Conservation (phyloP, 768 basidiomycete genomes). For the Lepiota venenata region DNA sequence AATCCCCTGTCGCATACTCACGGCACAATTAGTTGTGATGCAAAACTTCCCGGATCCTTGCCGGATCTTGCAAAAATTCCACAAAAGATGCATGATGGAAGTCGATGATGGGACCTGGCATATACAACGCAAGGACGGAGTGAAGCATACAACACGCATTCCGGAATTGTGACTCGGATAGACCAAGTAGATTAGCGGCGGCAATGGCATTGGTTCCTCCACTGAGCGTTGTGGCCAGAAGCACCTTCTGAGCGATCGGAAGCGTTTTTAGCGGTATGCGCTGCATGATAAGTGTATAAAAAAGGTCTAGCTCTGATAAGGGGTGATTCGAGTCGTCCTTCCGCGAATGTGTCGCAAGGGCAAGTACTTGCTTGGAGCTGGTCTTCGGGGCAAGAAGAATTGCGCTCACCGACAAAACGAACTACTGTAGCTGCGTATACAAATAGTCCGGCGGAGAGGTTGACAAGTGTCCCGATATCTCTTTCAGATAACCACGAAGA, state of each 20-base stretch:
- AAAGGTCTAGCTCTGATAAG: constrained; percentile 1
- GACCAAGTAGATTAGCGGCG: background rate
- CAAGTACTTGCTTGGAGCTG: background rate
- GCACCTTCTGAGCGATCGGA: background rate
- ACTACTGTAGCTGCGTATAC: constrained; percentile 2
- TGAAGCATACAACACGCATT: background rate
- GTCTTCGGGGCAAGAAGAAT: background rate
- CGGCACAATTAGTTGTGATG: background rate
- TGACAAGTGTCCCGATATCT: background rate
- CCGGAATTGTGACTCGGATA: background rate
- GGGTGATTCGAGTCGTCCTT: background rate
- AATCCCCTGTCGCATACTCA: background rate
- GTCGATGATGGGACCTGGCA: background rate
- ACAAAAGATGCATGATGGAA: background rate
- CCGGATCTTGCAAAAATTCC: background rate
- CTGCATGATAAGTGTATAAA: constrained; percentile 2
- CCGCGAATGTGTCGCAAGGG: background rate
- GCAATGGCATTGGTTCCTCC: background rate
- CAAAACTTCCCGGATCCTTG: background rate
- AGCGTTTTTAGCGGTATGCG: background rate
- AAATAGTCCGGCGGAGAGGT: constrained; percentile 5
- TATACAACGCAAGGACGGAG: background rate
- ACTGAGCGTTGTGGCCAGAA: background rate
- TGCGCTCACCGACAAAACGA: constrained; percentile 1
- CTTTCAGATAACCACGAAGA: constrained; percentile 7